Percentiles rank a stretch among this genome's conserved stretches.
These are phyloP conservation scores for Umbelopsis sp. DNA, from an alignment of 192 early-diverging fungal genomes.

Conservation along the genomic window DNA sequence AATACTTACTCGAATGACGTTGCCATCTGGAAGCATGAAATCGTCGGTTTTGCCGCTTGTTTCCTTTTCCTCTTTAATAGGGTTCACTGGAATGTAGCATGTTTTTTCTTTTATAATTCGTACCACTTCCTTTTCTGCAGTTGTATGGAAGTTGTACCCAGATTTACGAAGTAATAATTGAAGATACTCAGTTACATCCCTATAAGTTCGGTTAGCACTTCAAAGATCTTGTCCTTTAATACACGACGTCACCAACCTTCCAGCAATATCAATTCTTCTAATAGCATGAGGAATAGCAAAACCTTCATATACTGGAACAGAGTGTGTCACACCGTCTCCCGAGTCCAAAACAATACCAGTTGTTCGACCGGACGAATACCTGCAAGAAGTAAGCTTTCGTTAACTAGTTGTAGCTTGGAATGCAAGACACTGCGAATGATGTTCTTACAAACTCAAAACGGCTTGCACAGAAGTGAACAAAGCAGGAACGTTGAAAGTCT, in stretches of 20 bases:
- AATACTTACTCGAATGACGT: conserved; percentile 71
- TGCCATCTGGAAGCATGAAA: conserved; percentile 83
- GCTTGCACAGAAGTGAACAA: conserved; percentile 97
- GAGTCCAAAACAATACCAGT: conserved; percentile 97
- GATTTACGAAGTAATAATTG: conserved; percentile 91
- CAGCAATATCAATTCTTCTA: conserved; percentile 91
- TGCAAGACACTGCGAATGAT: not conserved
- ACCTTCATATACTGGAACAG: conserved; percentile 96
- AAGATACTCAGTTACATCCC: conserved; percentile 92
- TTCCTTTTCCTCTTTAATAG: conserved; percentile 94
- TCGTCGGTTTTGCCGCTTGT: conserved; percentile 72
- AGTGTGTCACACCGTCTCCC: conserved; percentile 95
- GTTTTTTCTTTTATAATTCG: conserved; percentile 95
- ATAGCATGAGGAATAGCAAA: conserved; percentile 96
- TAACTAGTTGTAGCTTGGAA: not conserved
- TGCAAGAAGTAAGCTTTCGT: conserved; percentile 22
- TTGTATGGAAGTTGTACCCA: conserved; percentile 86
- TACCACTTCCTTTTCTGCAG: conserved; percentile 95
- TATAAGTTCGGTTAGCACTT: conserved; percentile 20
- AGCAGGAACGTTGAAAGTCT: conserved; percentile 98
- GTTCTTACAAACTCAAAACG: conserved; percentile 87
- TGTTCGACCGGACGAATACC: conserved; percentile 95
- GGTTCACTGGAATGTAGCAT: conserved; percentile 91
- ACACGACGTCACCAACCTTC: conserved; percentile 44
- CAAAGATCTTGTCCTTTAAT: not conserved